Evolutionary conservation across 345 rosid species (phyloP), one percentile per base, ranked within the genome.

Genomic region (Ceriops tagal): DNA sequence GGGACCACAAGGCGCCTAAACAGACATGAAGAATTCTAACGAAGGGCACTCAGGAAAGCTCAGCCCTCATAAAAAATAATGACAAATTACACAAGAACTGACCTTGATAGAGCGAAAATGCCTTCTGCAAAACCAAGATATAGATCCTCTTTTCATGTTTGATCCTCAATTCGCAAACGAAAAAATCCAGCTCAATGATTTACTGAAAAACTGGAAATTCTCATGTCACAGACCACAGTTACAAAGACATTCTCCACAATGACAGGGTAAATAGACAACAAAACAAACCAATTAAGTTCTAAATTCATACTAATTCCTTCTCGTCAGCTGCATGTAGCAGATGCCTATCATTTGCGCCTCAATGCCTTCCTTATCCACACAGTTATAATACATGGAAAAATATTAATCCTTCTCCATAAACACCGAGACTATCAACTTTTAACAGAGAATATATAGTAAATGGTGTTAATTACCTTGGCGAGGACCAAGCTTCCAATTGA

Each of bases 81-180:
- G 58, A 31, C 9, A 75, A 70, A 27, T 35, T 62, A 53, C 74
- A 58, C 34, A 27, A 69, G 35, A 67, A 83, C 87, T 57, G 75
- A 96, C 99, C 97, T 89, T 90, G 69, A 96, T 84, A 37, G 95
- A 89, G 62, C 81, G 92, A 72, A 90, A 70, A 79, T 51, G 68
- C 91, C 88, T 80, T 85, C 86, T 5, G 97, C 92, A 74, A 88
- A 87, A 77, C 49, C 86, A 76, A 92, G 89, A 76, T 84, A 64
- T 58, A 87, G 47, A 79, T 90, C 93, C 58, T 69, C 83, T 70
- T 74, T 74, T 61, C 90, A 80, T 52, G 79, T 78, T 74, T 86
- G 95, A 79, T 83, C 92, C 99, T 90, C 82, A 69, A 71, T 56
- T 26, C n/a, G 53, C 56, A 65, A 7, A 6, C 18, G 71, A 43